Base-by-base conservation (phyloP, 768 basidiomycete species). In the Lentinula detonsa region DNA sequence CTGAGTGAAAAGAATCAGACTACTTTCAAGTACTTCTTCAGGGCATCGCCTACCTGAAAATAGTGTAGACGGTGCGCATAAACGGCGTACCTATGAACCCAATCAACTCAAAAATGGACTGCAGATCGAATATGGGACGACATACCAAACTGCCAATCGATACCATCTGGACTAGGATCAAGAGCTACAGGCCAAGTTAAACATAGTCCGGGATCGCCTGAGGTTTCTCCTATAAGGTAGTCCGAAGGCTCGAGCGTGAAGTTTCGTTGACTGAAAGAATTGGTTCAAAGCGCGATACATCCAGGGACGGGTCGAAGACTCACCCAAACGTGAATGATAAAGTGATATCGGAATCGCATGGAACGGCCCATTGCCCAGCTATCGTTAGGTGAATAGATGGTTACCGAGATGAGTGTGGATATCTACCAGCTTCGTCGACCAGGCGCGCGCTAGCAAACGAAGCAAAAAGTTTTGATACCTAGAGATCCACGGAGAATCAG, bases 71-170 rank as follows among this genome's bases (percentile, higher is more conserved):
- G 2, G 88, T 89, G 37, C 85, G 79, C 59, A 93, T 67, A 69
- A 92, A 92, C 0, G 86, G 78, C 1, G 81, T 70, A 21, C 88
- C 87, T 87, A 59, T 63, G 52, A 45, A 43, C 33, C 49, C 23
- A 58, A 21, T 49, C 23, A 10, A n/a, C 54, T 33, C 57, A 34
- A 23, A 21, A 15, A 40, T 13, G 54, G 40, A n/a, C 21, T 28
- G 45, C 5, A n/a, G 31, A 39, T 51, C 9, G 35, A 46, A 16
- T 13, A 3, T 31, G n/a, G 35, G 28, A 28, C 28, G 28, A 28
- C 72, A 31, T 64, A 87, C 88, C 90, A 53, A 93, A 76, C 70
- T 91, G 88, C 91, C 91, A 93, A 66, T 93, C 91, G 57, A 93
- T 80, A 13, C 88, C 91, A 70, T 91, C 87, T 13, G 85, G 63